Percentiles rank a stretch among this genome's conserved stretches.
Conservation (phyloP, 2,329 filamentous ascomycete genomes). For the Phyllosticta citrichinensis region DNA sequence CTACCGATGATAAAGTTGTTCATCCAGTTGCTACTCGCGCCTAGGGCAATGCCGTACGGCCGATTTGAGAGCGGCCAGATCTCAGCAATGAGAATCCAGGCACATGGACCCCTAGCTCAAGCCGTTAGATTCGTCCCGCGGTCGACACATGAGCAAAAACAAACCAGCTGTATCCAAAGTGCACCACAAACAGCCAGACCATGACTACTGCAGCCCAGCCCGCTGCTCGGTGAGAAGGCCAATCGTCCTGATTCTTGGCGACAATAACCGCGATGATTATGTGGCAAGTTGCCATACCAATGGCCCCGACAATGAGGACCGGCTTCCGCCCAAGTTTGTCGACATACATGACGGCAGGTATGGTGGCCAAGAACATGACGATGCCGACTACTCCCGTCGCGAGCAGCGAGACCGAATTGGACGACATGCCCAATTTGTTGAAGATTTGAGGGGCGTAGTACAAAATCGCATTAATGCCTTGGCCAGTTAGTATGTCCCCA, state of each 20-base stretch:
- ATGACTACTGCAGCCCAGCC: slow-evolving; percentile 61
- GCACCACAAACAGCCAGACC: slow-evolving; percentile 65
- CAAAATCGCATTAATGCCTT: slow-evolving; percentile 33
- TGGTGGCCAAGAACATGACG: slow-evolving; percentile 57
- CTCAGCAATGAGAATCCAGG: slow-evolving; percentile 66
- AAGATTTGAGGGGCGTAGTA: slow-evolving; percentile 45
- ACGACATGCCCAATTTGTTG: slow-evolving; percentile 33
- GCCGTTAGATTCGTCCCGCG: too few species aligned
- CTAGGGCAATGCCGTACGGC: slow-evolving; percentile 60
- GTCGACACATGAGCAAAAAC: too few species aligned
- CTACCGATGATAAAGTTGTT: slow-evolving; percentile 49
- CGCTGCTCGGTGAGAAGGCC: slow-evolving; percentile 46
- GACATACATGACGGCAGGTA: slow-evolving; percentile 56
- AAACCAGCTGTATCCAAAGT: slow-evolving; percentile 64
- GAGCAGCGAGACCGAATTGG: slow-evolving; percentile 45
- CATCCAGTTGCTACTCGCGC: slow-evolving; percentile 39
- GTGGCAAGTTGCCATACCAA: slow-evolving; percentile 62
- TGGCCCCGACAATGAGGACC: slow-evolving; percentile 51
- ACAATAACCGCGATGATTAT: slow-evolving; percentile 60
- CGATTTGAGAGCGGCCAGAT: slow-evolving; percentile 63
- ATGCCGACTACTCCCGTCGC: slow-evolving; percentile 65
- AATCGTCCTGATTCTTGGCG: slow-evolving; percentile 51
- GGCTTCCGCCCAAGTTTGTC: slow-evolving; percentile 55
- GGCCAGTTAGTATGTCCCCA: slow-evolving; percentile 8
- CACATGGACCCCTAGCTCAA: slow-evolving; percentile 45